Evolutionary conservation across 2,329 filamentous ascomycete species (phyloP).

Genomic region (Monascus ruber): DNA sequence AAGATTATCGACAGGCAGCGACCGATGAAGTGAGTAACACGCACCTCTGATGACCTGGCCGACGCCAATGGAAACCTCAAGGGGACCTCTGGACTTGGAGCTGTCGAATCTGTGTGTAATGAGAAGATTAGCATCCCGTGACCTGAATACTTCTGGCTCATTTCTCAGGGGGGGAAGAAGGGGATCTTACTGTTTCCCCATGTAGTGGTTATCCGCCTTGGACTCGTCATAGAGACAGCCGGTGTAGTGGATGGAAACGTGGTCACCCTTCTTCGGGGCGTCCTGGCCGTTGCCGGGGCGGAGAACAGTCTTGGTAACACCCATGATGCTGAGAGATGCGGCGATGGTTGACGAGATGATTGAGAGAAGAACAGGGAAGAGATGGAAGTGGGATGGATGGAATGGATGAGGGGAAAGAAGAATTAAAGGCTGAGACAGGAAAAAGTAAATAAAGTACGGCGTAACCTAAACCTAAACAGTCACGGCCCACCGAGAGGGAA

Average conservation of each 20-base stretch:
- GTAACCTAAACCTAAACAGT: no score
- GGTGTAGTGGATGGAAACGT: conserved; percentile 80
- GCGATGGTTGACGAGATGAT: conserved; percentile 1
- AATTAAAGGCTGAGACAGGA: no score
- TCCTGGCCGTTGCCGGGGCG: conserved; percentile 50
- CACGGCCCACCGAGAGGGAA: no score
- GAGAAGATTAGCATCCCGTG: neutral
- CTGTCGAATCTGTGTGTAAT: conserved; percentile 64
- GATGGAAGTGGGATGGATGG: neutral
- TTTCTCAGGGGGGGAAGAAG: neutral
- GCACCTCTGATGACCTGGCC: conserved; percentile 79
- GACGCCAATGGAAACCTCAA: conserved; percentile 66
- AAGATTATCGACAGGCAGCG: neutral
- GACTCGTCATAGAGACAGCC: conserved; percentile 66
- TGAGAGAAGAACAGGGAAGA: neutral
- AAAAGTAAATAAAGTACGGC: no score
- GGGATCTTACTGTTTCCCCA: conserved; percentile 57
- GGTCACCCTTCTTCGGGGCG: conserved; percentile 55
- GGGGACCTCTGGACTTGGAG: conserved; percentile 57
- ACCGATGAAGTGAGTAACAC: conserved; percentile 7
- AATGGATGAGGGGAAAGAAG: neutral
- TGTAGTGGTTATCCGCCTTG: conserved; percentile 47
- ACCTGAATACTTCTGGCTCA: neutral
- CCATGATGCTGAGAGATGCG: conserved; percentile 40
- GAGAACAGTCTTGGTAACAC: conserved; percentile 58